These are phyloP conservation scores for Entophlyctis helioformis DNA, from an alignment of 192 early-diverging fungal genomes.

Conservation along the genomic window DNA sequence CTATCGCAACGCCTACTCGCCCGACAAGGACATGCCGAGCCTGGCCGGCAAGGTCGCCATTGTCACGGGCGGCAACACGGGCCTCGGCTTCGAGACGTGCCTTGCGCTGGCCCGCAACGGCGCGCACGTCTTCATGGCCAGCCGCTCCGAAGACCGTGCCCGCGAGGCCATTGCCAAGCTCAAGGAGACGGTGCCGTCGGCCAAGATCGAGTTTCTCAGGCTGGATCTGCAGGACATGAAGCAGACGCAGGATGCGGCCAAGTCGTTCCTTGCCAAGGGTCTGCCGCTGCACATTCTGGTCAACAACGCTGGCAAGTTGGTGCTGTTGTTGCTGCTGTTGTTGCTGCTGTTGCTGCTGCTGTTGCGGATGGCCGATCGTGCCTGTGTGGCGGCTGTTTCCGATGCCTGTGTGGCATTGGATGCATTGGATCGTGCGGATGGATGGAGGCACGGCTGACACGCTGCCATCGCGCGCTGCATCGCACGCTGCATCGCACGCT, in stretches of 20 bases:
- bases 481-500: conserved; percentile 39
- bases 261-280: conserved; percentile 12
- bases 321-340: too few species aligned
- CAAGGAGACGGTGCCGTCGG: background rate
- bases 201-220: background rate
- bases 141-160: conserved; percentile 1
- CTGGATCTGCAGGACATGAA: background rate
- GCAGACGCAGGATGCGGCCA: conserved; percentile 8
- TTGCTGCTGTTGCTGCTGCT: too few species aligned
- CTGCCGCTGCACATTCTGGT: conserved; percentile 36
- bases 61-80: conserved; percentile 30
- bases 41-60: conserved; percentile 8
- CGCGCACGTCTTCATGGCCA: conserved; percentile 11
- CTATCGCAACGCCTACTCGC: too few species aligned
- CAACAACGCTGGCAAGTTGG: too few species aligned
- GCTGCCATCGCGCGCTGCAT: conserved; percentile 19
- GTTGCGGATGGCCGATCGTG: too few species aligned
- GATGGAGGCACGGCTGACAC: too few species aligned
- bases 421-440: too few species aligned
- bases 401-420: too few species aligned
- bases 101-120: conserved; percentile 8
- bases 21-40: too few species aligned
- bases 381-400: too few species aligned
- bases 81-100: conserved; percentile 15
- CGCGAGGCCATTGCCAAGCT: background rate